A percentile compares a stretch with the other conserved stretches of the same genome.
Conservation (phyloP, 495 filamentous ascomycete species). For the Gamarada debralockiae region DNA sequence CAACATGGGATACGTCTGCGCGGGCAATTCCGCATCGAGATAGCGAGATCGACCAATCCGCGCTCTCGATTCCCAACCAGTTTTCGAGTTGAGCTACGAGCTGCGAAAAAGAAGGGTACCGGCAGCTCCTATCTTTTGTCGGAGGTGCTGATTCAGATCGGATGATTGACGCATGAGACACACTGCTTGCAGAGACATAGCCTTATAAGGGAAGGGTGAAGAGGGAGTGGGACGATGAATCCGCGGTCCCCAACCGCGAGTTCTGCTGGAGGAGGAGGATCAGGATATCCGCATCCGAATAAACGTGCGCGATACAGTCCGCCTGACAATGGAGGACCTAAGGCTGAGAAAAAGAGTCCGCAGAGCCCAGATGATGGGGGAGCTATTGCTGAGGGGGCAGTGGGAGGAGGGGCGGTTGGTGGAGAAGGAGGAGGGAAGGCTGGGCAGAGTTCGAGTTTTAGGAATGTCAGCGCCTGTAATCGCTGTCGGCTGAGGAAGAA, state of each 20-base stretch:
- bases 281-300: conserved; percentile 19
- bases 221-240: conserved; percentile 17
- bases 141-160: not conserved
- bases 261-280: not conserved
- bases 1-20: not conserved
- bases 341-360: conserved; percentile 20
- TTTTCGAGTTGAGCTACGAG: too few species aligned
- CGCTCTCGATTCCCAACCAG: not conserved
- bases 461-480: conserved; percentile 94
- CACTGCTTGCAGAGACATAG: too few species aligned
- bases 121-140: not conserved
- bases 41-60: too few species aligned
- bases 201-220: not conserved
- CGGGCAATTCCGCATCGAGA: not conserved
- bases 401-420: not conserved
- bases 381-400: not conserved
- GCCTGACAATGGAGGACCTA: conserved; percentile 36
- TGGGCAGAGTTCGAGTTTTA: conserved; percentile 59
- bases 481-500: conserved; percentile 91
- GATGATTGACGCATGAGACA: not conserved
- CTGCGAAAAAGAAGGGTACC: not conserved
- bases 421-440: conserved; percentile 27
- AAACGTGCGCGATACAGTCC: conserved; percentile 49
- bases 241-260: conserved; percentile 15
- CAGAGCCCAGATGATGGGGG: conserved; percentile 7